Conservation (phyloP, 352 stramenopile species). For the Globisporangium recalcitrans region DNA sequence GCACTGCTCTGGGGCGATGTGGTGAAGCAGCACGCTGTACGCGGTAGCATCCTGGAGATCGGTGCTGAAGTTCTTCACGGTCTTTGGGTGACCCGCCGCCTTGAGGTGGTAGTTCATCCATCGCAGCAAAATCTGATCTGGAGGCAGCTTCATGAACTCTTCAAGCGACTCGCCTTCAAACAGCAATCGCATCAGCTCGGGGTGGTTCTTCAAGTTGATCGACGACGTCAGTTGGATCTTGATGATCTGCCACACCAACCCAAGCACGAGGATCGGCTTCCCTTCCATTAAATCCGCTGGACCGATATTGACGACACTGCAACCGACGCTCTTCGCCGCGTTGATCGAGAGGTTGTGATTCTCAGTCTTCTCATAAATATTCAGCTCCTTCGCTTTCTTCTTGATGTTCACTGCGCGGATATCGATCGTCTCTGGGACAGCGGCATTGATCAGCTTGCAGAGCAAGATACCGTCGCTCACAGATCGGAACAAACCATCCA, state of each 20-base stretch:
- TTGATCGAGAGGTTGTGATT: slow-evolving; percentile 93
- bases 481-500: slow-evolving; percentile 76
- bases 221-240: slow-evolving; percentile 90
- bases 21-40: slow-evolving; percentile 85
- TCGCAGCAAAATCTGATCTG: slow-evolving; percentile 88
- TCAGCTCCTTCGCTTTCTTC: slow-evolving; percentile 73
- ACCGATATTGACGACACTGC: slow-evolving; percentile 92
- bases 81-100: slow-evolving; percentile 61
- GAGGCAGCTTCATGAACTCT: slow-evolving; percentile 87
- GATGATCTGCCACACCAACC: slow-evolving; percentile 93
- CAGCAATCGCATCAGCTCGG: slow-evolving; percentile 85
- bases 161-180: slow-evolving; percentile 86
- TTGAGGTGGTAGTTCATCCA: slow-evolving; percentile 94
- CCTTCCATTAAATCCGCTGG: slow-evolving; percentile 79
- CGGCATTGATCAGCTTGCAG: slow-evolving; percentile 91
- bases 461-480: slow-evolving; percentile 84
- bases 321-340: slow-evolving; percentile 90
- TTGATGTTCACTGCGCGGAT: slow-evolving; percentile 82
- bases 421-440: slow-evolving; percentile 91
- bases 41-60: slow-evolving; percentile 81
- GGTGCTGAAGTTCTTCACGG: slow-evolving; percentile 74
- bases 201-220: slow-evolving; percentile 92
- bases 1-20: slow-evolving; percentile 77
- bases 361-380: slow-evolving; percentile 86
- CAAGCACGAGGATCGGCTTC: slow-evolving; percentile 87